Evolutionary conservation across 371 early-diverging fungal genomes (phyloP).

Genomic region (Mortierella sp.): DNA sequence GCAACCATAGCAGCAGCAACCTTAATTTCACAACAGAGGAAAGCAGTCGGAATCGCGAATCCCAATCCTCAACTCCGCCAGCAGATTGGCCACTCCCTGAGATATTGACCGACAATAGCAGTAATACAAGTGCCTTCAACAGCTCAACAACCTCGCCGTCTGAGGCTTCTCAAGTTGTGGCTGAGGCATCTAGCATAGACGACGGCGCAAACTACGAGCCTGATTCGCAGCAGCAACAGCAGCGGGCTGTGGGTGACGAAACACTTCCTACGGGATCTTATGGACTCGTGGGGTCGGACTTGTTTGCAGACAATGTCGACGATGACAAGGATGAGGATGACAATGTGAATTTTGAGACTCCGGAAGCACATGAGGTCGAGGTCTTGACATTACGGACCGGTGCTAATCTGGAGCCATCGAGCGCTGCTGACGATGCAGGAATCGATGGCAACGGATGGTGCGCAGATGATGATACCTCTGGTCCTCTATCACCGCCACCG

Average conservation of each 20-base stretch:
- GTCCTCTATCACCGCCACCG: not conserved
- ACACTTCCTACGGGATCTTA: constrained; percentile 27
- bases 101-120: constrained; percentile 3
- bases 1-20: constrained; percentile 7
- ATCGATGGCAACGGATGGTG: constrained; percentile 30
- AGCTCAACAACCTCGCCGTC: constrained; percentile 7
- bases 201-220: not conserved
- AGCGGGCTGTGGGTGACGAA: not conserved
- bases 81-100: constrained; percentile 27
- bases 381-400: not conserved
- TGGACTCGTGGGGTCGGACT: constrained; percentile 28
- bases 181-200: not conserved
- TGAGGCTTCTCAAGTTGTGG: not conserved
- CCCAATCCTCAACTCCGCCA: constrained; percentile 18
- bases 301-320: constrained; percentile 16
- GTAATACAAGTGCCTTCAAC: not conserved
- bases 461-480: too few relatives aligned
- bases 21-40: constrained; percentile 10
- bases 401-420: constrained; percentile 2
- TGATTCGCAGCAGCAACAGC: not conserved
- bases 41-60: constrained; percentile 14
- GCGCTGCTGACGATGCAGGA: constrained; percentile 47
- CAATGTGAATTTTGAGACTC: not conserved
- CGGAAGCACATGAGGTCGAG: constrained; percentile 9
- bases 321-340: constrained; percentile 9